Evolutionary conservation across 208 protist genomes (phyloP), one percentile per base, ranked within the genome.

Genomic region (Histomonas meleagridis): DNA sequence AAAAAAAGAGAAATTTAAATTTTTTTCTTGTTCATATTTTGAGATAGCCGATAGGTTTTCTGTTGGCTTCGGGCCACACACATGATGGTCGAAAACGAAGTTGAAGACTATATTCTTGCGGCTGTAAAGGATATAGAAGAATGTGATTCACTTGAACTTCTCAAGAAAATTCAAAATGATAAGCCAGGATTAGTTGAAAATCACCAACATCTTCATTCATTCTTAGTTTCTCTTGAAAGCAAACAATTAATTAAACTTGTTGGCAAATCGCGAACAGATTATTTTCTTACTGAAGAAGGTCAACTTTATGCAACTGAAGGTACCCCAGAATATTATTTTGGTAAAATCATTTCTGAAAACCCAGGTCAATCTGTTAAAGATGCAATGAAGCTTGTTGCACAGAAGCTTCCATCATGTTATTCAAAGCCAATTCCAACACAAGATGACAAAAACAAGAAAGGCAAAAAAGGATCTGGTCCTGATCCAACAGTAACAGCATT

Each of bases 291-390:
- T 32, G 53, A 69, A 28, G 92, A 93, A 90, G 92, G 92, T 38
- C 18, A 76, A 32, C 26, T 60, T 23, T 90, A 91, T 43, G 92
- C 48, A 0, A 5, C 60, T 23, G 26, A 76, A n/a, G 92, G 92
- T 43, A 76, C 92, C 57, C 92, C 92, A 55, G 92, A 93, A 51
- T 55, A 46, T 21, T 76, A 93, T 28, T 38, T 76, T 26, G 49
- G 32, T 23, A 0, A 91, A 70, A 38, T 48, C 14, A 32, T n/a
- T 46, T 16, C 49, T n/a, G 86, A 91, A 91, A 12, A 49, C 48
- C 35, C 1, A 70, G 32, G 32, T 60, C 62, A 69, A 43, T 32
- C 53, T 49, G 32, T n/a, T 12, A 86, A 86, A 57, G 46, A 51
- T n/a, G 7, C 55, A 1, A 46, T 46, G 38, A 26, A 12, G 0